Percentiles rank a stretch among this genome's conserved stretches.
phyloP scores from a whole-genome alignment of 2,329 filamentous ascomycete species.

The Penicillium janthinellum region DNA sequence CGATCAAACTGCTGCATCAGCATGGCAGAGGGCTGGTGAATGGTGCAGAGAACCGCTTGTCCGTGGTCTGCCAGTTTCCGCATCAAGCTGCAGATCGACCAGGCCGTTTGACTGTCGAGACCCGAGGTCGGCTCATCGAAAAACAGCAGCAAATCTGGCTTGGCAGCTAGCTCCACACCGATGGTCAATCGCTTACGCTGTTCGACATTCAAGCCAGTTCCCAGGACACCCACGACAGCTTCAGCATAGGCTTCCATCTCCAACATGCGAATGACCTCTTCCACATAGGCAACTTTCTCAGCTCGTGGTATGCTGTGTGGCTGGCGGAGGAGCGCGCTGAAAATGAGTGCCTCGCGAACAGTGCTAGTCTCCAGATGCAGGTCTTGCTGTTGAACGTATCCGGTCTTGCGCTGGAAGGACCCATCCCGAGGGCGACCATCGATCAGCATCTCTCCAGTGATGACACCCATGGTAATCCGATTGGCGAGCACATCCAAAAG shows the following conservation, averaged over 20 bases:
- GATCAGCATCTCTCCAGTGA: constrained; percentile 80
- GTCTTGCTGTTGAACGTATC: constrained; percentile 80
- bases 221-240: constrained; percentile 82
- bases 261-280: constrained; percentile 83
- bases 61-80: constrained; percentile 86
- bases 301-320: constrained; percentile 68
- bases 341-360: constrained; percentile 81
- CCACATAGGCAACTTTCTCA: constrained; percentile 83
- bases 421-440: constrained; percentile 71
- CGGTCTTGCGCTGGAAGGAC: constrained; percentile 63
- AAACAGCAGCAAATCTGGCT: constrained; percentile 83
- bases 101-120: constrained; percentile 86
- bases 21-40: constrained; percentile 90
- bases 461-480: constrained; percentile 81
- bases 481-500: constrained; percentile 84
- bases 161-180: constrained; percentile 88
- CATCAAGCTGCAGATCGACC: constrained; percentile 82
- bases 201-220: constrained; percentile 68
- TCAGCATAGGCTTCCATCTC: constrained; percentile 89
- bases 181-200: constrained; percentile 78
- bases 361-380: constrained; percentile 81
- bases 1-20: constrained; percentile 80
- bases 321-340: constrained; percentile 81
- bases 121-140: constrained; percentile 92
- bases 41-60: constrained; percentile 90